Conservation (phyloP, 805 yeast species). For the Candida nemodendra region DNA sequence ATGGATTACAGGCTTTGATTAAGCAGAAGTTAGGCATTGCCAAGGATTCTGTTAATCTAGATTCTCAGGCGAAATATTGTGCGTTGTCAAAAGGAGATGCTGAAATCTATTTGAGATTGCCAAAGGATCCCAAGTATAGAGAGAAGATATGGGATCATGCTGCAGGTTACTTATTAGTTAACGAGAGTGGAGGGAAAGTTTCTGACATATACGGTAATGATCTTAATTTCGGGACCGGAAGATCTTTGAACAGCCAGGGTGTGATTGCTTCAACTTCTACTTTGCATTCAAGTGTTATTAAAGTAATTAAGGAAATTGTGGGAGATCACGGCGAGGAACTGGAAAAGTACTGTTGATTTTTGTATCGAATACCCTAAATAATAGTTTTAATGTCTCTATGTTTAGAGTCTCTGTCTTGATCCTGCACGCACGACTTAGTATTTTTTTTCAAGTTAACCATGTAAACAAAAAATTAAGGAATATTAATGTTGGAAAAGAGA, state of each 20-base stretch:
- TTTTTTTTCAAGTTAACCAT: too few relatives aligned
- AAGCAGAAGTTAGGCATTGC: constrained; percentile 63
- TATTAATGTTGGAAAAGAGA: too few relatives aligned
- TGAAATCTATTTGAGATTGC: constrained; percentile 86
- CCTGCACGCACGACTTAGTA: too few relatives aligned
- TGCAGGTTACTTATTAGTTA: constrained; percentile 83
- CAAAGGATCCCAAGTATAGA: constrained; percentile 68
- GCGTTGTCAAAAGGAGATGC: constrained; percentile 88
- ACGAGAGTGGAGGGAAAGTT: constrained; percentile 90
- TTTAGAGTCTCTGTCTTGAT: too few relatives aligned
- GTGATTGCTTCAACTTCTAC: constrained; percentile 76
- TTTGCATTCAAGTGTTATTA: constrained; percentile 49
- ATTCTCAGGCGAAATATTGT: constrained; percentile 96
- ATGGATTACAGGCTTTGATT: constrained; percentile 76
- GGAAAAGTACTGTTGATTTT: constrained; percentile 22
- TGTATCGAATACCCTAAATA: neutral
- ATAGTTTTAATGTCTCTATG: neutral
- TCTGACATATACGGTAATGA: constrained; percentile 76
- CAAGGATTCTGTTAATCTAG: constrained; percentile 66
- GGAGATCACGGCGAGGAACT: constrained; percentile 35
- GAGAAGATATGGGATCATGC: constrained; percentile 99
- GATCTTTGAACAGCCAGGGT: constrained; percentile 80
- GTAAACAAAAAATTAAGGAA: too few relatives aligned
- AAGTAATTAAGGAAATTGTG: constrained; percentile 41
- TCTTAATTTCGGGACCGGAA: constrained; percentile 83